These are phyloP conservation scores for Penicillium longicatenatum DNA, from an alignment of 495 filamentous ascomycete genomes.

Conservation along the genomic window DNA sequence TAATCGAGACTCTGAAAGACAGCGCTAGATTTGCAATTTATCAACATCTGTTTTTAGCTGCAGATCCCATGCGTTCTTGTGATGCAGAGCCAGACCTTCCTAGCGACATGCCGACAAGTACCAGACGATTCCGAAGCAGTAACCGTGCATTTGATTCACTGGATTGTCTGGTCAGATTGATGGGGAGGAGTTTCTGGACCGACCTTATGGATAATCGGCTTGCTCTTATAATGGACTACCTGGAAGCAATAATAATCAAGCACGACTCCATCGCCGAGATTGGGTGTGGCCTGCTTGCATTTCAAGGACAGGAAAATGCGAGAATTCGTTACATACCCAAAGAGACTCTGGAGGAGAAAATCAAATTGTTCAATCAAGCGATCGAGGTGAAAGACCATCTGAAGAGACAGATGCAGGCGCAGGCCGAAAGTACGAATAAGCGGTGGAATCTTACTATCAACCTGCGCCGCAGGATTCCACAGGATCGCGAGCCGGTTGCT, in stretches of 20 bases:
- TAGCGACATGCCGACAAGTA: no score
- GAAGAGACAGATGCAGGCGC: neutral
- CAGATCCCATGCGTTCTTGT: neutral
- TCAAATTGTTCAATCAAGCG: constrained; percentile 5
- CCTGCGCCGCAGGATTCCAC: neutral
- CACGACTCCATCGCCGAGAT: constrained; percentile 18
- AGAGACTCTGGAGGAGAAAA: neutral
- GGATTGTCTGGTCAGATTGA: neutral
- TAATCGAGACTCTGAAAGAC: neutral
- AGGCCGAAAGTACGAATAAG: neutral
- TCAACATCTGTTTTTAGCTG: neutral
- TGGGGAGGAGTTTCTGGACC: constrained; percentile 35
- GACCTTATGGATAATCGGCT: constrained; percentile 3
- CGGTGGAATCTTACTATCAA: neutral
- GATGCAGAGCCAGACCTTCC: neutral
- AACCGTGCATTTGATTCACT: neutral
- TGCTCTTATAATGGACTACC: neutral
- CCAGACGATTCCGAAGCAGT: no score
- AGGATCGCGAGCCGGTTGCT: neutral
- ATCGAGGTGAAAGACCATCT: neutral
- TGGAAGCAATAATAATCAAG: neutral
- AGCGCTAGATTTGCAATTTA: neutral
- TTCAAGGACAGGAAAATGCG: constrained; percentile 15
- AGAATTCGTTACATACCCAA: constrained; percentile 1
- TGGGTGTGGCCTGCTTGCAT: constrained; percentile 14